These are phyloP conservation scores for Vinca major DNA, from an alignment of 305 asterid species.

Conservation along the genomic window DNA sequence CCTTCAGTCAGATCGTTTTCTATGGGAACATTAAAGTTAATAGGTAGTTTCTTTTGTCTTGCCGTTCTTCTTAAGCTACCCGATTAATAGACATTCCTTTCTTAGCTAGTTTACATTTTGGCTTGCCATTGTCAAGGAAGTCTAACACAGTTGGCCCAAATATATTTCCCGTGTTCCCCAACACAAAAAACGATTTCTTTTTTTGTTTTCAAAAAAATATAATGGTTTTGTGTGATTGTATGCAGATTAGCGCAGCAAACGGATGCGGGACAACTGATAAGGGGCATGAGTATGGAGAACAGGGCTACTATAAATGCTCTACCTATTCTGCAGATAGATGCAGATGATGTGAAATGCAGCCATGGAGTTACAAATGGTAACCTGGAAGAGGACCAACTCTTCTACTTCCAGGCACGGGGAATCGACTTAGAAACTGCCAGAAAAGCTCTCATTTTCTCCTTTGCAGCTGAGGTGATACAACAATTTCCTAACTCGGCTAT, in stretches of 20 bases:
- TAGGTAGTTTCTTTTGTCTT: constrained; percentile 37
- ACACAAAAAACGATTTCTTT: no score
- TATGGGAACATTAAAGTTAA: constrained; percentile 89
- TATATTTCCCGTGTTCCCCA: no score
- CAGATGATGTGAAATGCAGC: constrained; percentile 86
- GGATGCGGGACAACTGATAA: constrained; percentile 88
- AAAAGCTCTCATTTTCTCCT: constrained; percentile 69
- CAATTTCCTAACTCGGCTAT: constrained; percentile 39
- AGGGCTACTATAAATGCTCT: constrained; percentile 81
- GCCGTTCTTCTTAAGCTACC: background rate
- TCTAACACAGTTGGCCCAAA: no score
- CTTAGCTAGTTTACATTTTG: no score
- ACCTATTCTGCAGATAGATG: constrained; percentile 90
- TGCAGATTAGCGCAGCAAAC: constrained; percentile 88
- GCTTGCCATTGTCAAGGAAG: background rate
- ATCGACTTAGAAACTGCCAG: constrained; percentile 62
- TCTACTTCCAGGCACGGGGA: constrained; percentile 85
- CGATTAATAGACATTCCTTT: constrained; percentile 7
- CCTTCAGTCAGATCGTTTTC: constrained; percentile 76
- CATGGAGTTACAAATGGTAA: constrained; percentile 97
- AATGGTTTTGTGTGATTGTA: background rate
- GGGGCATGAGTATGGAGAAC: constrained; percentile 78
- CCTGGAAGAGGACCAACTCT: constrained; percentile 69
- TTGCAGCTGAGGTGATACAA: constrained; percentile 76
- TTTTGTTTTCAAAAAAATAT: no score